These are phyloP conservation scores for Leishmania lainsoni DNA, from an alignment of 208 protist genomes.

Conservation along the genomic window DNA sequence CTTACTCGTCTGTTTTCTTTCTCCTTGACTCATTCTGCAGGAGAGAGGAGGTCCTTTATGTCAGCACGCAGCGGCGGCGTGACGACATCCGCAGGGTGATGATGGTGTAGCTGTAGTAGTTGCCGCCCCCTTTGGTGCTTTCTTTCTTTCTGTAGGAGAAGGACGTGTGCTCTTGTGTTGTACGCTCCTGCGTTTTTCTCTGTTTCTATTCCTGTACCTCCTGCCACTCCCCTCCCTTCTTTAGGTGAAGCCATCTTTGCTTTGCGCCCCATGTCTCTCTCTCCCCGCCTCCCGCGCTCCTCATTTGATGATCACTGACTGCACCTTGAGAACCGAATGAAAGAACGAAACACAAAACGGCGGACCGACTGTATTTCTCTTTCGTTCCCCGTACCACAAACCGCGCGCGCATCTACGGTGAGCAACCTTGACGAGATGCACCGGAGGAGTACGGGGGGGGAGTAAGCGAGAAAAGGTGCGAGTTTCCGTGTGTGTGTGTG, in stretches of 20 bases:
- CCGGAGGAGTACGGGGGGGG: no score
- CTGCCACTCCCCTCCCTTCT: neutral
- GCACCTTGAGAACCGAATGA: no score
- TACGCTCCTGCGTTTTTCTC: neutral
- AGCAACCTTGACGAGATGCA: no score
- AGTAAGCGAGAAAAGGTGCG: no score
- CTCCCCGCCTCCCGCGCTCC: no score
- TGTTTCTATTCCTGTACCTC: neutral
- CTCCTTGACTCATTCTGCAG: neutral
- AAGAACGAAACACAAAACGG: no score
- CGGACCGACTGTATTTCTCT: no score
- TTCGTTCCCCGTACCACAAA: no score
- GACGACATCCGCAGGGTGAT: neutral
- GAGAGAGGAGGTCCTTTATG: neutral
- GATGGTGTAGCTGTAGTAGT: neutral
- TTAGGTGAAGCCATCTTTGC: neutral
- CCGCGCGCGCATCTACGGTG: no score
- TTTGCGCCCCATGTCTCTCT: neutral
- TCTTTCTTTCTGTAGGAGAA: neutral
- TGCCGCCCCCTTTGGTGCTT: neutral
- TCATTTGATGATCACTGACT: no score
- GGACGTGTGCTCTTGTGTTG: neutral
- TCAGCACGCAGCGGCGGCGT: neutral
- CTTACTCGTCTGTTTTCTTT: neutral
- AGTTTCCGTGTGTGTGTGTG: no score